A percentile compares a stretch with the other conserved stretches of the same genome.
Conservation (phyloP, 2,329 filamentous ascomycete species). For the Mollisiaceae sp. region DNA sequence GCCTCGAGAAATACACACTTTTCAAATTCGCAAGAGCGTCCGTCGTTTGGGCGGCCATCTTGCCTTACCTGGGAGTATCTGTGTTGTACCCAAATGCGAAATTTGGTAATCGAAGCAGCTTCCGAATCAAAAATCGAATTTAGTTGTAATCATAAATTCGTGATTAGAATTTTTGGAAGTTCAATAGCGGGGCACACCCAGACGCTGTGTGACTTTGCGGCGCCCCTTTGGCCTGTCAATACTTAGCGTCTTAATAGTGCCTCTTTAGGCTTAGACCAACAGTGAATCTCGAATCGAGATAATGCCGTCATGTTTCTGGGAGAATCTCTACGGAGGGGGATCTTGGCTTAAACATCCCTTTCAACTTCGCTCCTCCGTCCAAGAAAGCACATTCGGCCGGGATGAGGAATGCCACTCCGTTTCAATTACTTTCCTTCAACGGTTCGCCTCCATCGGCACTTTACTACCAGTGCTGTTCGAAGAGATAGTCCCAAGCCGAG, state of each 20-base stretch:
- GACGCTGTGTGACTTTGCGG: not conserved
- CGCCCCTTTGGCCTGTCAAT: not conserved
- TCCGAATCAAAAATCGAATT: not conserved
- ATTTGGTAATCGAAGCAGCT: not conserved
- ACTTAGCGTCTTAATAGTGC: not conserved
- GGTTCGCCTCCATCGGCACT: constrained; percentile 36
- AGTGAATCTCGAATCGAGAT: not conserved
- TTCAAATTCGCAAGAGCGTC: constrained; percentile 95
- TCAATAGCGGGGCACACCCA: not conserved
- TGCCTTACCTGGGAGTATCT: constrained; percentile 24
- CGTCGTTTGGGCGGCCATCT: constrained; percentile 52
- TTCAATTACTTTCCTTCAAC: constrained; percentile 33
- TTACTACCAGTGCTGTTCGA: constrained; percentile 51
- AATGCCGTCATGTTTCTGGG: constrained; percentile 1
- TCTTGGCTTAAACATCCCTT: not conserved
- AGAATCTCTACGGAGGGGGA: not conserved
- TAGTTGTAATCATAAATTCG: not conserved
- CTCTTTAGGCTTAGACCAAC: not conserved
- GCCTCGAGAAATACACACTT: constrained; percentile 75
- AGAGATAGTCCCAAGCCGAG: constrained; percentile 51
- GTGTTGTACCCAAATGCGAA: constrained; percentile 4
- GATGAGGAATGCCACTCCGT: constrained; percentile 69
- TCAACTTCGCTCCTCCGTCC: not conserved
- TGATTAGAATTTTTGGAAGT: not conserved
- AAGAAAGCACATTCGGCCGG: constrained; percentile 41